A percentile compares a stretch with the other conserved stretches of the same genome.
These are phyloP conservation scores for Biscutella laevigata DNA, from an alignment of 441 rosid species.

Conservation along the genomic window DNA sequence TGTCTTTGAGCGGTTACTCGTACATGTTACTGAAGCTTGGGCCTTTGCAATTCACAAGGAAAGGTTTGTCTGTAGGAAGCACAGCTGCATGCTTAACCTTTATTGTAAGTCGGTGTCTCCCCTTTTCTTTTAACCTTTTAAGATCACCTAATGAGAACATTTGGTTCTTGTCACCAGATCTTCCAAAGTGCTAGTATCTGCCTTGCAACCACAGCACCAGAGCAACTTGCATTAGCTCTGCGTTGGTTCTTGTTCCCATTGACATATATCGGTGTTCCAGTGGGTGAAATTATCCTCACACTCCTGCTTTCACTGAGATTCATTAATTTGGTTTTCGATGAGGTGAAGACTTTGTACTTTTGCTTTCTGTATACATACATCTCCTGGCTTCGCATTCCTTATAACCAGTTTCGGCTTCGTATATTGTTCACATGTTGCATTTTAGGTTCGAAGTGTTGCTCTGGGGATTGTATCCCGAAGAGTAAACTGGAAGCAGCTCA, in stretches of 20 bases:
- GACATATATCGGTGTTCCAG: conserved; percentile 65
- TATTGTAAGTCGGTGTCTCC: conserved; percentile 41
- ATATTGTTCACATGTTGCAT: background rate
- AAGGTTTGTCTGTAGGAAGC: conserved; percentile 88
- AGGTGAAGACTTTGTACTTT: conserved; percentile 39
- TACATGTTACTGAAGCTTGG: conserved; percentile 76
- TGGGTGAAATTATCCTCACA: conserved; percentile 76
- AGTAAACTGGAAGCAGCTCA: conserved; percentile 75
- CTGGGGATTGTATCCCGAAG: conserved; percentile 86
- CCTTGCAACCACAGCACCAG: conserved; percentile 89
- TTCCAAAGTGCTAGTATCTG: conserved; percentile 90
- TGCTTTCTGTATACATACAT: background rate
- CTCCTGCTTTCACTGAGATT: conserved; percentile 88
- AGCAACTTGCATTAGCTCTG: conserved; percentile 76
- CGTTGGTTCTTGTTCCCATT: conserved; percentile 82
- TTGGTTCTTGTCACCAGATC: conserved; percentile 39
- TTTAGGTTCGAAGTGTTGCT: conserved; percentile 73
- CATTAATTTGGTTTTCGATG: conserved; percentile 80
- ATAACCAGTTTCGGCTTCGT: background rate
- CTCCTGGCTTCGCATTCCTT: background rate
- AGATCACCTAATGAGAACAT: background rate
- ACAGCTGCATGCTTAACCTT: conserved; percentile 90
- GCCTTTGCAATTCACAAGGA: conserved; percentile 75
- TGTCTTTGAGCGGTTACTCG: conserved; percentile 60
- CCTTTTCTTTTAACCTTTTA: background rate